Percentiles rank a stretch among this genome's conserved stretches.
phyloP scores from a whole-genome alignment of 345 rosid genomes.

The Alliaria petiolata region DNA sequence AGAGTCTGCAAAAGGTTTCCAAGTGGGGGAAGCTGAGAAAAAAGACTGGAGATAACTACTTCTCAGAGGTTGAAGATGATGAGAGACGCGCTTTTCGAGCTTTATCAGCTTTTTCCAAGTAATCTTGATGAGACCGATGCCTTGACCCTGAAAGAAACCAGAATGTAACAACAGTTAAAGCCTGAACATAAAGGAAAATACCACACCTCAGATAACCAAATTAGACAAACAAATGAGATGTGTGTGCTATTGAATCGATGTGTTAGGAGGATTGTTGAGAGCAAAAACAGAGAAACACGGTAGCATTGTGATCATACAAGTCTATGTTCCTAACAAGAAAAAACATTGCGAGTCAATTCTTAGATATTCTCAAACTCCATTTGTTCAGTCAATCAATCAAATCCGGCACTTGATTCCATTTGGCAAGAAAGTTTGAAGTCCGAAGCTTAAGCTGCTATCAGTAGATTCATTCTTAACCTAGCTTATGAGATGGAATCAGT shows the following conservation, averaged over 20 bases:
- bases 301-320: not conserved
- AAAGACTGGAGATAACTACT: constrained; percentile 22
- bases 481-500: not conserved
- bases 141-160: constrained; percentile 50
- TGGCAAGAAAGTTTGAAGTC: not conserved
- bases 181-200: not conserved
- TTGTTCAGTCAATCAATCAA: not conserved
- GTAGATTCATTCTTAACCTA: not conserved
- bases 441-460: not conserved
- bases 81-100: constrained; percentile 82
- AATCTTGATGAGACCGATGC: constrained; percentile 95
- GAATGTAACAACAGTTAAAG: not conserved
- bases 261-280: not conserved
- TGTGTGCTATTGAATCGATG: not conserved
- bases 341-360: not conserved
- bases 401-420: not conserved
- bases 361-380: not conserved
- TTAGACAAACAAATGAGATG: not conserved
- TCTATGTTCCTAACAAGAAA: not conserved
- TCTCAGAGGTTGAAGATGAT: constrained; percentile 36
- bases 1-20: constrained; percentile 8
- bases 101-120: constrained; percentile 90
- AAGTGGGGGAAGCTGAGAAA: not conserved
- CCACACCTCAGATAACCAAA: not conserved
- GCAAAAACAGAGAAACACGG: not conserved